phyloP scores from a whole-genome alignment of 1,284 basidiomycete species.

The Irpex rosettiformis region DNA sequence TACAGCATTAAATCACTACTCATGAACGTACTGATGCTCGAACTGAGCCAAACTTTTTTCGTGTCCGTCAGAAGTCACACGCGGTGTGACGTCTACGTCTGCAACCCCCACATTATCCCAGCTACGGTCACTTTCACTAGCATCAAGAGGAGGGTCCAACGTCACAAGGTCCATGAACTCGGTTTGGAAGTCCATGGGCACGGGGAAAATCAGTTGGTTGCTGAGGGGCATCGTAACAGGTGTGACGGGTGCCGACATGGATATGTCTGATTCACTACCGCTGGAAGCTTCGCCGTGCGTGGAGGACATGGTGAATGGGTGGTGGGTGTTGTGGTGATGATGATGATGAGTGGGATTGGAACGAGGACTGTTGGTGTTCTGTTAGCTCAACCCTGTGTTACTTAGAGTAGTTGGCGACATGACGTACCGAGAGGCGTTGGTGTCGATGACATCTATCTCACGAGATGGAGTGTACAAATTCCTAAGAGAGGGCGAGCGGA shows the following conservation, averaged over 20 bases:
- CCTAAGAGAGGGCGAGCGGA: conserved; percentile 2
- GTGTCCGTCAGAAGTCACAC: neutral
- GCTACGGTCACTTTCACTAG: neutral
- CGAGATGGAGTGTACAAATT: conserved; percentile 2
- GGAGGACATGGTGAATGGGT: neutral
- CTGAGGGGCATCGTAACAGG: neutral
- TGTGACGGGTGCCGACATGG: neutral
- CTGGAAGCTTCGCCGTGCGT: neutral
- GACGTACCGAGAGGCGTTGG: neutral
- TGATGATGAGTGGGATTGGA: no score
- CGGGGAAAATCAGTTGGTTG: neutral
- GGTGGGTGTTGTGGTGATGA: neutral
- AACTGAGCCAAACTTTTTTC: neutral
- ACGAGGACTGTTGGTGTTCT: conserved; percentile 2
- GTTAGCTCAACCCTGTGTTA: neutral
- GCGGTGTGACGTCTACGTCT: neutral
- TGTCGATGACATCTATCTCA: conserved; percentile 10
- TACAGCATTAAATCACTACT: neutral
- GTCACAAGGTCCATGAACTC: neutral
- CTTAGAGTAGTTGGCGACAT: neutral
- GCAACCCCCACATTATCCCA: neutral
- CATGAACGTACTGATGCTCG: neutral
- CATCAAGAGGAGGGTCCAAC: neutral
- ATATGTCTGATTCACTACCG: neutral
- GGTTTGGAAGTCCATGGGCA: neutral